A percentile compares a stretch with the other conserved stretches of the same genome.
These are phyloP conservation scores for Scutellaria barbata DNA, from an alignment of 257 asterid genomes.

Conservation along the genomic window DNA sequence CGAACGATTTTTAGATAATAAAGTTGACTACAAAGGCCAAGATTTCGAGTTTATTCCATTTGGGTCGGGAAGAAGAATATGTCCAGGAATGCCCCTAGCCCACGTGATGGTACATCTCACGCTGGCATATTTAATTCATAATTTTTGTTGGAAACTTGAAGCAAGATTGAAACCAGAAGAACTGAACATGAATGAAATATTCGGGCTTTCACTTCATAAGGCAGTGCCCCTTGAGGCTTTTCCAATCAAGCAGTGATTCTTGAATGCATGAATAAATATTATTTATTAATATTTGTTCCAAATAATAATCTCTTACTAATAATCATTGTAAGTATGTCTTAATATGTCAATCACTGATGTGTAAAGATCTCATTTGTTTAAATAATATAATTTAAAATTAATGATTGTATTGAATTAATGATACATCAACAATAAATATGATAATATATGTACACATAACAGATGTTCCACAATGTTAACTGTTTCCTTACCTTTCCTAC, in stretches of 20 bases:
- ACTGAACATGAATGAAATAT: constrained; percentile 3
- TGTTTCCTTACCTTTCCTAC: too few species aligned
- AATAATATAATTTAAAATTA: too few species aligned
- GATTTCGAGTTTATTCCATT: constrained; percentile 12
- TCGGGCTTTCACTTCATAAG: constrained; percentile 8
- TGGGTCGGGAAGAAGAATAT: constrained; percentile 5
- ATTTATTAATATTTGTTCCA: too few species aligned
- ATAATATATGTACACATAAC: too few species aligned
- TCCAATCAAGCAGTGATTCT: background rate
- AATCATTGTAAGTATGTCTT: too few species aligned
- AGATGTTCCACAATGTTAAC: too few species aligned
- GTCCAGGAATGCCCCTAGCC: background rate
- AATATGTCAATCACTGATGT: too few species aligned
- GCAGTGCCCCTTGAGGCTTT: constrained; percentile 12
- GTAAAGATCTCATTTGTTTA: too few species aligned
- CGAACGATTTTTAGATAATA: constrained; percentile 13
- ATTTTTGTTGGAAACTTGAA: constrained; percentile 22
- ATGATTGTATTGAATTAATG: too few species aligned
- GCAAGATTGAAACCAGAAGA: background rate
- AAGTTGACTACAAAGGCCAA: constrained; percentile 1
- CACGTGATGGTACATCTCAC: constrained; percentile 1
- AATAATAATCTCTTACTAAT: too few species aligned
- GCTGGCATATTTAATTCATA: background rate
- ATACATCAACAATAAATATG: too few species aligned
- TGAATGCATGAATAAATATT: too few species aligned